Conservation (phyloP, 1,139 yeast genomes). For the Sugiyamaella paludigena region DNA sequence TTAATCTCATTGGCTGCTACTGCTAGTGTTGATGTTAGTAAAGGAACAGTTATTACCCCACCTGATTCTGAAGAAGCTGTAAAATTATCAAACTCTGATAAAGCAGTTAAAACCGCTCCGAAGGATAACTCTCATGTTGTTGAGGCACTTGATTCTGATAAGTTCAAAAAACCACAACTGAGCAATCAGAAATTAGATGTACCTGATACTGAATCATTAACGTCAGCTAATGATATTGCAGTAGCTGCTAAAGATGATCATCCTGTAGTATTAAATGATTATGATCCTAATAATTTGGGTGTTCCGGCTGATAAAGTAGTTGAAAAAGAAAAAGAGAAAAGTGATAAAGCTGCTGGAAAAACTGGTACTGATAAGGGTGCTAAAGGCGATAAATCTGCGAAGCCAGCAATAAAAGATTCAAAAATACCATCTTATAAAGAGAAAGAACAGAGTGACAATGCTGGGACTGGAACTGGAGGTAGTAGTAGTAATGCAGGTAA, state of each 20-base stretch:
- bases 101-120: constrained; percentile 39
- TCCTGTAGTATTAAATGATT: constrained; percentile 40
- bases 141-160: constrained; percentile 31
- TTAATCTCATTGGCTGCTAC: constrained; percentile 17
- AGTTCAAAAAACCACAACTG: constrained; percentile 34
- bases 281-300: constrained; percentile 40
- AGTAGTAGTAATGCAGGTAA: neutral
- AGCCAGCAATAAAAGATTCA: no score
- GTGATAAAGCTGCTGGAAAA: constrained; percentile 5
- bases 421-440: no score
- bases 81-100: constrained; percentile 29
- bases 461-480: neutral
- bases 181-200: constrained; percentile 30
- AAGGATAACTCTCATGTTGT: constrained; percentile 34
- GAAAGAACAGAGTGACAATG: neutral
- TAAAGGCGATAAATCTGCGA: neutral
- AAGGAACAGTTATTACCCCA: constrained; percentile 33
- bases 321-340: constrained; percentile 14
- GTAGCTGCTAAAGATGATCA: constrained; percentile 31
- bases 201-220: constrained; percentile 27
- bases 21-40: constrained; percentile 28
- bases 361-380: constrained; percentile 7
- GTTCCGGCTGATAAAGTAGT: constrained; percentile 28
- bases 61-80: constrained; percentile 36
- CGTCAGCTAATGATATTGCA: constrained; percentile 19